A percentile compares a stretch with the other conserved stretches of the same genome.
These are phyloP conservation scores for Agaricales sp. DNA, from an alignment of 1,284 basidiomycete species.

Conservation along the genomic window DNA sequence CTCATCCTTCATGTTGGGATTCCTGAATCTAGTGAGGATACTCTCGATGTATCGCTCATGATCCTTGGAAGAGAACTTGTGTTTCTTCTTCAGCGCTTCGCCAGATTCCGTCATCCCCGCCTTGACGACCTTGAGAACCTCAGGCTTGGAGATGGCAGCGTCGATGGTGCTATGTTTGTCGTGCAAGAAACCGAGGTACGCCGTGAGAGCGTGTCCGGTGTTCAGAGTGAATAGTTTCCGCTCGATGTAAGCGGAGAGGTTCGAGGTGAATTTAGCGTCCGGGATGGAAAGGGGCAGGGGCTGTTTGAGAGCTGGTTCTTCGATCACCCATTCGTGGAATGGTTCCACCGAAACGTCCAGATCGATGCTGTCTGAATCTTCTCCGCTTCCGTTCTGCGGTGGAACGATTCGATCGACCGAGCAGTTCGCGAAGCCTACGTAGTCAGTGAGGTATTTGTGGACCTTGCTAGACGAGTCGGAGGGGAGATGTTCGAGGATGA, in stretches of 20 bases:
- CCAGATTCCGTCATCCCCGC: neutral
- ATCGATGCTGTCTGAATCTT: neutral
- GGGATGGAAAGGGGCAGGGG: slow-evolving; percentile 13
- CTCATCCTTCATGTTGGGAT: slow-evolving; percentile 19
- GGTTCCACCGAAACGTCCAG: slow-evolving; percentile 23
- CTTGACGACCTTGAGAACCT: neutral
- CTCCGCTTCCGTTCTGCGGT: slow-evolving; percentile 7
- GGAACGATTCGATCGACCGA: slow-evolving; percentile 24
- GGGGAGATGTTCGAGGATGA: slow-evolving; percentile 8
- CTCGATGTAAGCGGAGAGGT: slow-evolving; percentile 20
- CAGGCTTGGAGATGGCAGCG: slow-evolving; percentile 7
- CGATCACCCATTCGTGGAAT: slow-evolving; percentile 23
- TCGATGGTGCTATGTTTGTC: slow-evolving; percentile 15
- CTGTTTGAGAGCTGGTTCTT: slow-evolving; percentile 14
- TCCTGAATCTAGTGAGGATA: slow-evolving; percentile 18
- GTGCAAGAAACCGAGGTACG: slow-evolving; percentile 20
- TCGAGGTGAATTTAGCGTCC: slow-evolving; percentile 16
- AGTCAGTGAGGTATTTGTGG: slow-evolving; percentile 12
- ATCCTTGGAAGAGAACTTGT: slow-evolving; percentile 8
- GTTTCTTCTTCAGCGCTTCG: neutral
- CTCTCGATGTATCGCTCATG: slow-evolving; percentile 17
- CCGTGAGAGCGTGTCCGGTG: slow-evolving; percentile 21
- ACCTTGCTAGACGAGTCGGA: slow-evolving; percentile 12
- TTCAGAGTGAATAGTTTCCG: slow-evolving; percentile 25
- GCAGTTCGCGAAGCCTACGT: slow-evolving; percentile 20